phyloP scores from a whole-genome alignment of 345 rosid species.

The Barbarea vulgaris region DNA sequence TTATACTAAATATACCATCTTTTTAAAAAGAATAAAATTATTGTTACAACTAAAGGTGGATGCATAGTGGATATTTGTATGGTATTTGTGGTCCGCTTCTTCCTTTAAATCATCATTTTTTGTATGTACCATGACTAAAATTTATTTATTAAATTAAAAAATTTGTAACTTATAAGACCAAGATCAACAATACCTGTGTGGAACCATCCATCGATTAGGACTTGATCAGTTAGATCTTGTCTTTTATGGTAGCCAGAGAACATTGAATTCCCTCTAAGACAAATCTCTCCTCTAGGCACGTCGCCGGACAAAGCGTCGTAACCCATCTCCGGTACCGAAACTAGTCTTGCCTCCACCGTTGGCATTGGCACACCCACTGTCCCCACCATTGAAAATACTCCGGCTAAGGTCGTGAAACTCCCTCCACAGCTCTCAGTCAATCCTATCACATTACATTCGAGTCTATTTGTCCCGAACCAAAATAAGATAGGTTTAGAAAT shows the following conservation, averaged over 20 bases:
- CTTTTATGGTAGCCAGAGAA: constrained; percentile 96
- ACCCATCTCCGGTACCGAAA: constrained; percentile 92
- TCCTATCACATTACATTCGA: constrained; percentile 49
- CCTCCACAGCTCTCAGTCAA: constrained; percentile 95
- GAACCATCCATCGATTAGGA: constrained; percentile 89
- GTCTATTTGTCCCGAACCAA: constrained; percentile 2
- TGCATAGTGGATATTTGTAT: neutral
- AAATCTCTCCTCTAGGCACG: constrained; percentile 81
- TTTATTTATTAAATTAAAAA: neutral
- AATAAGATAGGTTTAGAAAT: neutral
- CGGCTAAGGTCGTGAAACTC: constrained; percentile 73
- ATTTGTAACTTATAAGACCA: neutral
- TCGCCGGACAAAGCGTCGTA: constrained; percentile 73
- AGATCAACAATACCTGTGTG: constrained; percentile 67
- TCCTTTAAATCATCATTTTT: neutral
- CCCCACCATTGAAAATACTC: constrained; percentile 82
- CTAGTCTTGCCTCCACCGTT: constrained; percentile 87
- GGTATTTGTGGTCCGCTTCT: neutral
- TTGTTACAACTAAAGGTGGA: neutral
- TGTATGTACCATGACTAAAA: neutral
- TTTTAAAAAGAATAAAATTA: too few relatives aligned
- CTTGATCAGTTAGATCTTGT: constrained; percentile 80
- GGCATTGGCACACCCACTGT: constrained; percentile 94
- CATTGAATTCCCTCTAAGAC: constrained; percentile 75
- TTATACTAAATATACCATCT: too few relatives aligned